Conservation (phyloP, 257 asterid species). For the Solanum habrochaites region DNA sequence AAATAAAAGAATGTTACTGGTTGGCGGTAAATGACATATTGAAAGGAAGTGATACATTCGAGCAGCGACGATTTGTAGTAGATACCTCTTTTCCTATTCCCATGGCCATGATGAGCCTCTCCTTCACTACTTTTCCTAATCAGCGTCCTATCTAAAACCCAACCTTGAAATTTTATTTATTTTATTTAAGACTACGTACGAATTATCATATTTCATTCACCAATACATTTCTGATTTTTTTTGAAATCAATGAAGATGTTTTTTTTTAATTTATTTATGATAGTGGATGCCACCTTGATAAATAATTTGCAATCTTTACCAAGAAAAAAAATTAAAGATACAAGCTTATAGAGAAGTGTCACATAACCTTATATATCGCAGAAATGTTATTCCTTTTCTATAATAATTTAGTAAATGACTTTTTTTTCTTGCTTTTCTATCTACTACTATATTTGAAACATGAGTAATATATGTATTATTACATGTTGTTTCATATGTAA, state of each 20-base stretch:
- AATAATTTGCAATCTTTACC: not conserved
- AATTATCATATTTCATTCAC: no score
- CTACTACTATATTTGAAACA: no score
- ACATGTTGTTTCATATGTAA: not conserved
- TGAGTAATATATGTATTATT: no score
- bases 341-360: no score
- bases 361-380: no score
- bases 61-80: slow-evolving; percentile 27
- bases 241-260: not conserved
- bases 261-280: not conserved
- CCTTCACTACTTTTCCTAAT: slow-evolving; percentile 17
- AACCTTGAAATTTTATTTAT: no score
- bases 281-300: not conserved
- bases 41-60: slow-evolving; percentile 38
- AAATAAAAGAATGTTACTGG: slow-evolving; percentile 27
- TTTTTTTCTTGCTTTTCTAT: no score
- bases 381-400: not conserved
- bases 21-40: slow-evolving; percentile 24
- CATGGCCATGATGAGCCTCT: slow-evolving; percentile 49
- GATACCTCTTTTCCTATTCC: slow-evolving; percentile 65
- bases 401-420: no score
- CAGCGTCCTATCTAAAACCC: not conserved
- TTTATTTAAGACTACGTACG: no score
- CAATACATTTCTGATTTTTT: no score
- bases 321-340: no score